A percentile compares a stretch with the other conserved stretches of the same genome.
These are phyloP conservation scores for Fraxinus albicans DNA, from an alignment of 305 asterid genomes.

Conservation along the genomic window DNA sequence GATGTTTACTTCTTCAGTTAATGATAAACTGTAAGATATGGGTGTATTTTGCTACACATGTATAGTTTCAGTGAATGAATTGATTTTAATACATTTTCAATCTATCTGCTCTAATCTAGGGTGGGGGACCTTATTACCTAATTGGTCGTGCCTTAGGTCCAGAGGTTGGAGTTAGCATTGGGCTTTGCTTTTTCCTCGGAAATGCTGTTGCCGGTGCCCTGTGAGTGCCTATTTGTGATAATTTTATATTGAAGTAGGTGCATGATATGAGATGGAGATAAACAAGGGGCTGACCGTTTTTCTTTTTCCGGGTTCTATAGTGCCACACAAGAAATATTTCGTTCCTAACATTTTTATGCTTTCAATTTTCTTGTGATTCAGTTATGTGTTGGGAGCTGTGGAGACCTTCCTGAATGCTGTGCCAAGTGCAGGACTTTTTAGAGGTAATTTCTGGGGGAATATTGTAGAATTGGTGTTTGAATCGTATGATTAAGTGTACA, in stretches of 20 bases:
- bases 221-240: constrained; percentile 56
- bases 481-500: background rate
- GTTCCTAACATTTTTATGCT: constrained; percentile 21
- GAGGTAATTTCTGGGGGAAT: constrained; percentile 50
- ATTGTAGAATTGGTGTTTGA: constrained; percentile 10
- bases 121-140: constrained; percentile 96
- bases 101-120: constrained; percentile 48
- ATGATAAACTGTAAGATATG: constrained; percentile 1
- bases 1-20: constrained; percentile 15
- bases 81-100: constrained; percentile 20
- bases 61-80: constrained; percentile 11
- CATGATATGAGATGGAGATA: constrained; percentile 15
- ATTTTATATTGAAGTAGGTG: constrained; percentile 7
- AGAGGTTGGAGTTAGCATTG: constrained; percentile 98
- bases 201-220: constrained; percentile 97
- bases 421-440: constrained; percentile 89
- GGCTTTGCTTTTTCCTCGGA: constrained; percentile 95
- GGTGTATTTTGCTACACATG: constrained; percentile 3
- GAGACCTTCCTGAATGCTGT: constrained; percentile 94
- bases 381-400: constrained; percentile 98
- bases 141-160: constrained; percentile 99
- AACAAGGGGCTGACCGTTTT: constrained; percentile 9
- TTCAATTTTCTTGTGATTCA: constrained; percentile 30
- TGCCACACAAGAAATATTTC: constrained; percentile 4
- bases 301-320: constrained; percentile 1